Evolutionary conservation across 352 stramenopile genomes (phyloP), one percentile per base, ranked within the genome.

Genomic region (Phytophthora pisi): DNA sequence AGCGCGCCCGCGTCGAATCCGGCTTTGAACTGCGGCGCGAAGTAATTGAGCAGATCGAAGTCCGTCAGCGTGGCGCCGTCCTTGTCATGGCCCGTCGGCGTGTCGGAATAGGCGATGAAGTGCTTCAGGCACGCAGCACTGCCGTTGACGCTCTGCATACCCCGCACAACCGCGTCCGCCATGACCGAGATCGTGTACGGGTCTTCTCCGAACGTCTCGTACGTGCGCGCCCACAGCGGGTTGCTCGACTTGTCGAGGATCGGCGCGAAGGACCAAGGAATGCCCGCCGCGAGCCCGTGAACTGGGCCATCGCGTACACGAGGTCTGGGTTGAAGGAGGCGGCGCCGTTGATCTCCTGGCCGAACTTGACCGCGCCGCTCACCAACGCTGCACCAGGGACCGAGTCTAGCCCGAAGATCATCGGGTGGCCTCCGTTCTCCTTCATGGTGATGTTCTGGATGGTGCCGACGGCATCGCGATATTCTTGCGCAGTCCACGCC

Each of bases 201-300:
- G 69, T 98, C 91, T 77, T 98, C 90, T 6, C 94, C 92, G 79
- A 98, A 98, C 6, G 92, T 98, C 71, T 98, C 94, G 57, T 91
- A 97, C 13, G 93, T 86, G 1, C 93, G 77, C 11, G 84, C 66
- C 92, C 93, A 98, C 43, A 92, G 70, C 8, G 90, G 85, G 56
- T 97, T 90, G 57, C 89, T 84, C 2, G 83, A 82, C 50, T 98
- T 76, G 59, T 92, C 84, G 10, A 90, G 74, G 16, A 97, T 88
- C 5, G 93, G 93, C 26, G 73, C 80, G 70, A 97, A 98, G 8
- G 97, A 70, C 91, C 91, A 98, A 10, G 79, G 80, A n/a, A 97
- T 93, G 0, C 90, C 93, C 0, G 85, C 89, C n/a, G 88, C 88
- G 20, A 85, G 67, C 0, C 89, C 28, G 88, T 82, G 20, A 92